Percentiles rank a stretch among this genome's conserved stretches.
These are phyloP conservation scores for Emergomyces africanus DNA, from an alignment of 2,329 filamentous ascomycete genomes.

Conservation along the genomic window DNA sequence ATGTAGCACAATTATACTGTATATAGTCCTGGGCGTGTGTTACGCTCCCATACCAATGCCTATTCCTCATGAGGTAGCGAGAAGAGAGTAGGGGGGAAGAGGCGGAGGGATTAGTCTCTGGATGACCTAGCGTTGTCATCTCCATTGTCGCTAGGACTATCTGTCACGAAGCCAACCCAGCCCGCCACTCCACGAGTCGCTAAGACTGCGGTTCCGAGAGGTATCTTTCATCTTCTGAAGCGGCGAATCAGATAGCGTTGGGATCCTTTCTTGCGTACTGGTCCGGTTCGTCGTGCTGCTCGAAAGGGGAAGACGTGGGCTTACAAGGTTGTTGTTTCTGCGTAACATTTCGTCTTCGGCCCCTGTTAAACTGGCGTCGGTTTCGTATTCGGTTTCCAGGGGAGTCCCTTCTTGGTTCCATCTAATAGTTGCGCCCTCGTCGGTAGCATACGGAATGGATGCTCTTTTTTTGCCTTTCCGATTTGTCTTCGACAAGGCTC, in stretches of 20 bases:
- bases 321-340: neutral
- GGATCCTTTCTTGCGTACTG: neutral
- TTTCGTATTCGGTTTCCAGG: constrained; percentile 11
- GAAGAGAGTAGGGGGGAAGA: neutral
- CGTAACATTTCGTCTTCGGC: constrained; percentile 7
- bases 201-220: constrained; percentile 1
- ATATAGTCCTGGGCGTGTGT: neutral
- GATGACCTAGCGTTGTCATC: neutral
- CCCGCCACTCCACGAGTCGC: constrained; percentile 1
- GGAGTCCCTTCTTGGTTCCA: constrained; percentile 10
- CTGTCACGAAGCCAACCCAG: neutral
- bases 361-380: constrained; percentile 8
- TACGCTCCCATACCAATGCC: neutral
- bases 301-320: neutral
- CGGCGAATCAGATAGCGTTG: neutral
- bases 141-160: neutral
- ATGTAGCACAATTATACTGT: neutral
- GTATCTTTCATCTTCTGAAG: neutral
- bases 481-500: neutral
- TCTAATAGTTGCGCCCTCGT: constrained; percentile 20
- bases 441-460: neutral
- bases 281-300: neutral
- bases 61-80: neutral
- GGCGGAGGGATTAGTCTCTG: neutral
- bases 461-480: constrained; percentile 1